Conservation (phyloP, 306 rosid genomes). For the Vicia villosa region DNA sequence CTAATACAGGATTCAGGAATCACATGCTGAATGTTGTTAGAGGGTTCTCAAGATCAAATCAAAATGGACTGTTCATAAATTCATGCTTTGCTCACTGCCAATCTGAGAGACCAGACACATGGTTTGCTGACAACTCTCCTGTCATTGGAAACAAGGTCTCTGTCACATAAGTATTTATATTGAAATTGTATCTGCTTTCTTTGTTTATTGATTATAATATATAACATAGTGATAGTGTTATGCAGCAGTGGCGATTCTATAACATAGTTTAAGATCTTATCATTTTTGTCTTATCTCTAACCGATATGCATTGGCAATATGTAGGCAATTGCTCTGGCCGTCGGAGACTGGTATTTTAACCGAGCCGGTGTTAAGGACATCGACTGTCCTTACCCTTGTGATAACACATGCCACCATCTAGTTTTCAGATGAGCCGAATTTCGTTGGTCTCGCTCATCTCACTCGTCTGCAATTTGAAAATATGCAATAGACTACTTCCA, state of each 20-base stretch:
- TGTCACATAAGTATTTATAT: constrained; percentile 1
- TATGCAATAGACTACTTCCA: constrained; percentile 19
- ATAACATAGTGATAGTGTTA: neutral
- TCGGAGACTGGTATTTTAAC: constrained; percentile 88
- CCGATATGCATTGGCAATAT: constrained; percentile 24
- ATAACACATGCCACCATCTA: constrained; percentile 83
- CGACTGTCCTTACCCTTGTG: constrained; percentile 93
- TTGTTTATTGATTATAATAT: neutral
- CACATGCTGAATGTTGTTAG: constrained; percentile 66
- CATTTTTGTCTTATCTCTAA: constrained; percentile 36
- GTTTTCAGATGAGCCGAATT: constrained; percentile 52
- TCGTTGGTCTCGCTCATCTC: constrained; percentile 14
- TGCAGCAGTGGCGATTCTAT: constrained; percentile 4
- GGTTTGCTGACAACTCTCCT: constrained; percentile 89
- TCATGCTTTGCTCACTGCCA: constrained; percentile 97
- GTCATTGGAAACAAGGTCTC: constrained; percentile 68
- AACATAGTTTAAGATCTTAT: neutral
- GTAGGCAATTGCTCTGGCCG: constrained; percentile 88
- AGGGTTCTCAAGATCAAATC: constrained; percentile 57
- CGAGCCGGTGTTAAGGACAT: constrained; percentile 61
- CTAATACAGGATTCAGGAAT: constrained; percentile 71
- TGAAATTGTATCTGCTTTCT: neutral
- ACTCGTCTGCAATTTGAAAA: constrained; percentile 16
- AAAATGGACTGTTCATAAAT: constrained; percentile 85
- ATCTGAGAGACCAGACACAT: constrained; percentile 87